A percentile compares a stretch with the other conserved stretches of the same genome.
Conservation (phyloP, 2,329 filamentous ascomycete species). For the Pseudomassariella vexata region DNA sequence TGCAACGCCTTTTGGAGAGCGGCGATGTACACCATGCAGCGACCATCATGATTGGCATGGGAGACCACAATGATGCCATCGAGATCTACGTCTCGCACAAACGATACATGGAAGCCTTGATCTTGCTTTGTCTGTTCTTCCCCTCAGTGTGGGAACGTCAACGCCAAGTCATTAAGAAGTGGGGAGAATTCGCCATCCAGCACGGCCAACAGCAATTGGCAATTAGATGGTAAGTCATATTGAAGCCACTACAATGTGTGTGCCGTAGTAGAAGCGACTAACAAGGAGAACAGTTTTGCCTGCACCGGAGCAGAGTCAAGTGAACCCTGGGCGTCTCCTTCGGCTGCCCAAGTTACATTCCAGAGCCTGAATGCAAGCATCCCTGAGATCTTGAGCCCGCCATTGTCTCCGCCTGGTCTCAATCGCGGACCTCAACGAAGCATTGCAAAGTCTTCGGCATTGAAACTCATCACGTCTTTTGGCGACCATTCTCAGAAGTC, state of each 20-base stretch:
- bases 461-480: conserved; percentile 91
- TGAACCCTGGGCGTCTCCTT: conserved; percentile 83
- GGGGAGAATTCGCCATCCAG: conserved; percentile 87
- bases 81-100: conserved; percentile 93
- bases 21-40: conserved; percentile 89
- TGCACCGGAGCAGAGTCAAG: conserved; percentile 81
- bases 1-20: conserved; percentile 81
- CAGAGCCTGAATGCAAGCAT: conserved; percentile 48
- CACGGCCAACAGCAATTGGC: conserved; percentile 85
- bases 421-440: conserved; percentile 53
- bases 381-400: conserved; percentile 60
- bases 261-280: too few species aligned
- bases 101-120: conserved; percentile 85
- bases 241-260: too few species aligned
- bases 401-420: conserved; percentile 66
- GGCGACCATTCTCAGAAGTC: conserved; percentile 57
- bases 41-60: conserved; percentile 86
- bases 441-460: conserved; percentile 72
- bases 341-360: conserved; percentile 58
- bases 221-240: conserved; percentile 60
- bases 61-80: conserved; percentile 88
- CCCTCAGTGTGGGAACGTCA: conserved; percentile 89
- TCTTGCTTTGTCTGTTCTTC: conserved; percentile 78
- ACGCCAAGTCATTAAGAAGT: conserved; percentile 81
- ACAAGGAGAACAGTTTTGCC: conserved; percentile 55